These are phyloP conservation scores for Sporisorium sorghi DNA, from an alignment of 1,284 basidiomycete genomes.

Conservation along the genomic window DNA sequence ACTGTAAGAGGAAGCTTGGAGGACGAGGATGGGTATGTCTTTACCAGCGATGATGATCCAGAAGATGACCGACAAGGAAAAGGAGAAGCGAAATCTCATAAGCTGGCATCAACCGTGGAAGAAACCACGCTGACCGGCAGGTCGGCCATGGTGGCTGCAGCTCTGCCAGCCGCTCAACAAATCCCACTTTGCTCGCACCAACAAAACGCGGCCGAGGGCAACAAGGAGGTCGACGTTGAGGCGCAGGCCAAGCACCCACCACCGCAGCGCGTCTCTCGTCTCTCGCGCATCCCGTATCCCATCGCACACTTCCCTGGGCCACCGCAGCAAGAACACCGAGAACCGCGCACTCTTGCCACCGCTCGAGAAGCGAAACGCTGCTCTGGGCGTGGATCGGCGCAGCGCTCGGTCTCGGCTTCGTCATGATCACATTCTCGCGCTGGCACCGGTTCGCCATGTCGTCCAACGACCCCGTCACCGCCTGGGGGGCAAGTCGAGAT, in stretches of 20 bases:
- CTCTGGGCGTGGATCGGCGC: constrained; percentile 57
- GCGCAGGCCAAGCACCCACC: constrained; percentile 20
- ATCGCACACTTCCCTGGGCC: constrained; percentile 51
- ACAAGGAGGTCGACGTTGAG: constrained; percentile 33
- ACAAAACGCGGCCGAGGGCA: background rate
- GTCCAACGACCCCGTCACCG: constrained; percentile 35
- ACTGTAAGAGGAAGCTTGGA: constrained; percentile 42
- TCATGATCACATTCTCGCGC: constrained; percentile 53
- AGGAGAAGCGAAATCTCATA: background rate
- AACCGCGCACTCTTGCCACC: constrained; percentile 37
- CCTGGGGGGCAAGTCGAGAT: constrained; percentile 41
- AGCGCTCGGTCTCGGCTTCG: constrained; percentile 43
- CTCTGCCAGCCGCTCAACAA: constrained; percentile 4
- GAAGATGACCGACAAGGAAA: background rate
- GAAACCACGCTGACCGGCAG: constrained; percentile 20
- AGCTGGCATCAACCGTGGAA: constrained; percentile 22
- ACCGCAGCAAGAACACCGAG: constrained; percentile 29
- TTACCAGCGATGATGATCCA: constrained; percentile 34
- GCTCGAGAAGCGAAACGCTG: constrained; percentile 40
- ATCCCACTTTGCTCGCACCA: background rate
- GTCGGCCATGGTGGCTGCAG: constrained; percentile 5
- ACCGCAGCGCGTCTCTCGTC: constrained; percentile 31
- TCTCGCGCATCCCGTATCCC: constrained; percentile 47
- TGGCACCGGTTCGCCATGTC: constrained; percentile 47
- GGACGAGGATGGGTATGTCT: constrained; percentile 35